Base-by-base conservation (phyloP, 1,139 yeast species). In the Yamadazyma spencermartinsiae region DNA sequence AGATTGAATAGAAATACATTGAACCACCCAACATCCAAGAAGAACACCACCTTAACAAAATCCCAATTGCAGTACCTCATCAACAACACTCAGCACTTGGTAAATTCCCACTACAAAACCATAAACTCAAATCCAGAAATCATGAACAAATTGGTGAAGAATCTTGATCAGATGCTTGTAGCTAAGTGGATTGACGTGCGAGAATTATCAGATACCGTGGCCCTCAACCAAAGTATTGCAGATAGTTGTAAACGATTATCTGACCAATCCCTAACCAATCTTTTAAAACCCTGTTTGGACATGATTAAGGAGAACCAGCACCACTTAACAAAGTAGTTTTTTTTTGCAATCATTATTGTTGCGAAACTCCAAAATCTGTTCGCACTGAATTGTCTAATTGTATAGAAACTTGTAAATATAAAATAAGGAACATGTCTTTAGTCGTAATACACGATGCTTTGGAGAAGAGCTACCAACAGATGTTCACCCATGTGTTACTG, bases 1-100 rank as follows among this genome's bases (percentile, higher is more conserved):
- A 72, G 68, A 41, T 54, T 44, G 36, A 65, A 68, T 37, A 54
- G 50, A 33, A 63, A 63, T 27, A 49, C 10, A 12, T 36, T 37
- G 17, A 24, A 24, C 5, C 32, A 31, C 6, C n/a, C n/a, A n/a
- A 12, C 13, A 2, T 8, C 35, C n/a, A 23, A 15, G 21, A 34
- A 23, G 4, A 20, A 24, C 30, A 54, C 49, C 34, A 52, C 63
- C 3, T 50, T 67, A 14, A 54, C 54, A 7, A 42, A 49, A 20
- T 38, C 42, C 5, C 72, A 67, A 40, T 49, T 66, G 15, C 41
- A 35, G 26, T 43, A 44, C 26, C 31, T 44, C 34, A 38, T 53
- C 19, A 37, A 34, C 15, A 42, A 50, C 5, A 50, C 55, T 40
- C 41, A 42, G 33, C 47, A 39, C 12, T 56, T 48, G 39, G 52